Percentiles rank a stretch among this genome's conserved stretches.
phyloP scores from a whole-genome alignment of 2,329 filamentous ascomycete genomes.

The Penicillium thymicola region DNA sequence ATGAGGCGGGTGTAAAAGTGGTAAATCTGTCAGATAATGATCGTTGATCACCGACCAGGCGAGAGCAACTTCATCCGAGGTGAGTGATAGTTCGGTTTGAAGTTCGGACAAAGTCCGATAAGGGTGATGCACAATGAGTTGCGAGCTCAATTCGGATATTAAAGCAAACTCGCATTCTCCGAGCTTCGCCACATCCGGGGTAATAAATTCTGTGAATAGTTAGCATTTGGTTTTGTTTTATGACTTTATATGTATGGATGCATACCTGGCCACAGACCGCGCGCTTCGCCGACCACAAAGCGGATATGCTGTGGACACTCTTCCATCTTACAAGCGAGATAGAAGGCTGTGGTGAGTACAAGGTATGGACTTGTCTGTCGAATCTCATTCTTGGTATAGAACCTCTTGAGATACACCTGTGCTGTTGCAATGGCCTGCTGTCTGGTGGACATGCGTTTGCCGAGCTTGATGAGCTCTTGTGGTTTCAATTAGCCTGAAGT shows the following conservation, averaged over 20 bases:
- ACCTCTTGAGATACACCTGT: conserved; percentile 90
- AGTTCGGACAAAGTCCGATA: conserved; percentile 76
- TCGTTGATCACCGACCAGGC: conserved; percentile 87
- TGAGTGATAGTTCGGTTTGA: conserved; percentile 65
- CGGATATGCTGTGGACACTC: conserved; percentile 96
- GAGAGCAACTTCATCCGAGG: conserved; percentile 72
- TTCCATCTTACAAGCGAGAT: conserved; percentile 96
- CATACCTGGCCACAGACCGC: conserved; percentile 73
- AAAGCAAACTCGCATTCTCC: conserved; percentile 93
- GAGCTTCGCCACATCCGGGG: conserved; percentile 74
- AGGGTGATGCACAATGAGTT: conserved; percentile 86
- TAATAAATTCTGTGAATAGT: conserved; percentile 58
- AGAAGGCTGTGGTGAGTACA: conserved; percentile 87
- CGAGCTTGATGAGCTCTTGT: conserved; percentile 71
- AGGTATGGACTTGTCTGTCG: conserved; percentile 91
- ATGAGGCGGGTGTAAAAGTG: conserved; percentile 80
- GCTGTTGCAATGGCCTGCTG: conserved; percentile 94
- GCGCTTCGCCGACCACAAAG: conserved; percentile 80
- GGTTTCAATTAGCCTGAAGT: neutral
- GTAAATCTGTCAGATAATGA: conserved; percentile 88
- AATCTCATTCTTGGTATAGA: conserved; percentile 88
- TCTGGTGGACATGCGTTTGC: conserved; percentile 75
- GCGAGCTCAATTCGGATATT: conserved; percentile 86
- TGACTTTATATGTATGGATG: neutral
- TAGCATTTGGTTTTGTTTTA: conserved; percentile 8